Base-by-base conservation (phyloP, 2,329 filamentous ascomycete species). In the Aspergillus calidoustus region DNA sequence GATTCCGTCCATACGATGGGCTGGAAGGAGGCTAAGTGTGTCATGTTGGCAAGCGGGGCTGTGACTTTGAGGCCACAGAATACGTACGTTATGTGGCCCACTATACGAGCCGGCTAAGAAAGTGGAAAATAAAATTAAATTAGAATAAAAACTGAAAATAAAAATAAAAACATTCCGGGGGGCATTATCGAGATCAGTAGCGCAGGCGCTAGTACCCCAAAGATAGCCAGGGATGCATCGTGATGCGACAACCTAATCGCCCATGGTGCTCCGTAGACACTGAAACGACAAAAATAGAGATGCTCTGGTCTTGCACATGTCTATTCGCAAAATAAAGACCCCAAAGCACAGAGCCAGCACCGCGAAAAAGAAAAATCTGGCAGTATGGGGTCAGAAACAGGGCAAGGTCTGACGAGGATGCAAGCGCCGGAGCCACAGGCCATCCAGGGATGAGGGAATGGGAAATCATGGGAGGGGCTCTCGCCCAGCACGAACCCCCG, bases 401-500 rank as follows among this genome's bases (percentile, higher is more conserved):
- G 66, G 61, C 65, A 65, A 57, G 66, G 66, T 64, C 62, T 64
- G 65, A 66, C 59, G 63, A 67, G 61, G 64, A 68, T 64, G 64
- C 66, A 67, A 67, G 66, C 62, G 66, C 67, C 64, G 56, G 62
- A 68, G 63, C 60, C 62, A 66, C 58, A 57, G 62, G 61, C 59
- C 64, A 47, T 61, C 62, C 65, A 66, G 66, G 64, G 64, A 64
- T 67, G 57, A 54, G 43, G 51, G 38, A 56, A 59, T 41, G 52
- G 52, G 25, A 34, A 34, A 41, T 48, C 34, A 59, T 43, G 43
- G 46, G 53, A 19, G 38, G 43, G 59, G 54, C 56, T 57, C 48
- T 59, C 55, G 59, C 62, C 65, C 63, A 68, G 68, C 68, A 71
- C 67, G 69, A 70, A 71, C 68, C 68, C 68, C 68, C 66, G 64